These are phyloP conservation scores for Saturnispora quitensis DNA, from an alignment of 805 yeast genomes.

Conservation along the genomic window DNA sequence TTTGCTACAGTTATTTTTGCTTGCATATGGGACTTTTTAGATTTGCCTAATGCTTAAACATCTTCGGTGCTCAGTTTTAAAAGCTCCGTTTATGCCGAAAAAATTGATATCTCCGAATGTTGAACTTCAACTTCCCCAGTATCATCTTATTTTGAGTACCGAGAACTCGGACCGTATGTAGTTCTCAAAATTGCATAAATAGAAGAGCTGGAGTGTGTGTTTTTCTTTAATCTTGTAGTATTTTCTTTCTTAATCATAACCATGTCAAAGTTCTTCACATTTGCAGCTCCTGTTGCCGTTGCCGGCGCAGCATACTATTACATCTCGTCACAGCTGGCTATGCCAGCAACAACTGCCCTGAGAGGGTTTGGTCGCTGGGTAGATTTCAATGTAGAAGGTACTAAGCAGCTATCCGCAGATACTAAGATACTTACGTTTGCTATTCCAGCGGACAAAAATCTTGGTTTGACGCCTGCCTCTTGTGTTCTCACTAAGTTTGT, in stretches of 20 bases:
- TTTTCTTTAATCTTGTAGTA: too few species aligned
- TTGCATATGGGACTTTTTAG: too few species aligned
- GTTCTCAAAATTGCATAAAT: too few species aligned
- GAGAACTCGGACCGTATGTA: too few species aligned
- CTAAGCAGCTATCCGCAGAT: constrained; percentile 46
- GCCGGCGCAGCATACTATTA: constrained; percentile 35
- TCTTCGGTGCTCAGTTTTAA: too few species aligned
- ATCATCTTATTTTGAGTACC: too few species aligned
- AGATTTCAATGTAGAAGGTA: constrained; percentile 48
- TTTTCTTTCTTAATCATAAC: background rate
- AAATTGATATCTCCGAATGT: too few species aligned
- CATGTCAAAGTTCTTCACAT: constrained; percentile 12
- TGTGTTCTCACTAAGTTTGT: constrained; percentile 72
- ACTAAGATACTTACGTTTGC: constrained; percentile 64
- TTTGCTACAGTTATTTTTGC: too few species aligned
- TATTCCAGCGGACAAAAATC: constrained; percentile 56
- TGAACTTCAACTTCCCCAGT: too few species aligned
- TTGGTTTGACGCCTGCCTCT: constrained; percentile 77
- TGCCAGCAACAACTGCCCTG: constrained; percentile 37
- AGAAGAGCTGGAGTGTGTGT: too few species aligned
- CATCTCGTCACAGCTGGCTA: constrained; percentile 16
- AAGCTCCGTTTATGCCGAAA: too few species aligned
- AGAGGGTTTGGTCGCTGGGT: constrained; percentile 61
- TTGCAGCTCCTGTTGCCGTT: constrained; percentile 23
- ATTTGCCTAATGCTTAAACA: too few species aligned